Conservation (phyloP, 2,329 filamentous ascomycete genomes). For the Claviceps pazoutovae region DNA sequence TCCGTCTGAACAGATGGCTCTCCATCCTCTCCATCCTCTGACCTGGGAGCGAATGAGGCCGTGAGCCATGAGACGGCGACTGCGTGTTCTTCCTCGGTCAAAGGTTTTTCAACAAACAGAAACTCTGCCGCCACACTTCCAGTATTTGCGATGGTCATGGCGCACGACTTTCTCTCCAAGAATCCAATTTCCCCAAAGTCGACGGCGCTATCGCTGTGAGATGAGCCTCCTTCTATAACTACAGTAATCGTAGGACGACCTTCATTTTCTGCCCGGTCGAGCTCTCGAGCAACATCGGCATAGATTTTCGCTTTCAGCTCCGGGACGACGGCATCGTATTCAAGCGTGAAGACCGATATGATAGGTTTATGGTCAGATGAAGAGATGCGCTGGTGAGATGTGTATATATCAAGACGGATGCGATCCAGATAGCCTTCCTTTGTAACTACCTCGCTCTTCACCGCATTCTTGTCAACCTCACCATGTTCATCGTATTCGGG, state of each 20-base stretch:
- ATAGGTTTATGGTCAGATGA: slow-evolving; percentile 96
- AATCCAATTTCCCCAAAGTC: slow-evolving; percentile 68
- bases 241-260: slow-evolving; percentile 69
- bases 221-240: slow-evolving; percentile 49
- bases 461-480: slow-evolving; percentile 29
- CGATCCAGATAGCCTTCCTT: slow-evolving; percentile 43
- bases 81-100: slow-evolving; percentile 26
- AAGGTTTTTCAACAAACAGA: slow-evolving; percentile 61
- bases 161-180: slow-evolving; percentile 48
- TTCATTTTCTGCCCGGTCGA: slow-evolving; percentile 89
- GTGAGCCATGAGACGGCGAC: slow-evolving; percentile 51
- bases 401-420: slow-evolving; percentile 53
- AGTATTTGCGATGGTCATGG: slow-evolving; percentile 82
- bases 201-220: slow-evolving; percentile 41
- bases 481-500: slow-evolving; percentile 49
- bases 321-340: slow-evolving; percentile 76
- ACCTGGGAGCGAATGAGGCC: slow-evolving; percentile 43
- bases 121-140: slow-evolving; percentile 69
- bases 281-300: slow-evolving; percentile 71
- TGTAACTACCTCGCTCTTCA: slow-evolving; percentile 30
- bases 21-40: slow-evolving; percentile 15
- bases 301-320: slow-evolving; percentile 74
- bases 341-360: slow-evolving; percentile 66
- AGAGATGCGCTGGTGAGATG: slow-evolving; percentile 74
- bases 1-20: slow-evolving; percentile 17